Conservation (phyloP, 208 protist genomes). For the Leishmania guyanensis region DNA sequence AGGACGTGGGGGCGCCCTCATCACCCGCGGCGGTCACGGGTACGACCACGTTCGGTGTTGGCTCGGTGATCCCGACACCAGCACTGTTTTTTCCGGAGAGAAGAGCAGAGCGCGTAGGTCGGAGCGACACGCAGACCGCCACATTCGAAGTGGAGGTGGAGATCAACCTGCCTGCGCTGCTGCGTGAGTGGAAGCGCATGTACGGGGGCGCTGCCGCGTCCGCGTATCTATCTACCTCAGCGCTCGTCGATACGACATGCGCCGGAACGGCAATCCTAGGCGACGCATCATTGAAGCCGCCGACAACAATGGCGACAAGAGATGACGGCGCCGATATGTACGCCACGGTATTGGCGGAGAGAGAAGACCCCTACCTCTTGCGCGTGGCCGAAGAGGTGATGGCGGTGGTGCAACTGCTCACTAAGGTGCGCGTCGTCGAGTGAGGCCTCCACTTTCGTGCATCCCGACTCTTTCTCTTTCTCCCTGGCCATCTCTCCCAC, state of each 20-base stretch:
- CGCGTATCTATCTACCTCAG: constrained; percentile 17
- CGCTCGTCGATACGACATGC: constrained; percentile 15
- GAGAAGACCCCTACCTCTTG: constrained; percentile 49
- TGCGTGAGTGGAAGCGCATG: constrained; percentile 42
- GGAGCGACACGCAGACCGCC: not conserved
- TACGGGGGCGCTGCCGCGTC: constrained; percentile 27
- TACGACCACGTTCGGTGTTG: not conserved
- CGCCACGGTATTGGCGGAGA: constrained; percentile 15
- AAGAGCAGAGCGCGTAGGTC: not conserved
- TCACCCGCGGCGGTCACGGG: not conserved
- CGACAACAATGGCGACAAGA: not conserved
- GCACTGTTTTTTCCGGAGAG: constrained; percentile 1
- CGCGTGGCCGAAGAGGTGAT: constrained; percentile 57
- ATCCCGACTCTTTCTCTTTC: not conserved
- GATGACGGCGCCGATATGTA: constrained; percentile 11
- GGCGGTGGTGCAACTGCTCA: constrained; percentile 57
- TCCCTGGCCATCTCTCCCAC: not conserved
- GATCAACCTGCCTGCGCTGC: constrained; percentile 47
- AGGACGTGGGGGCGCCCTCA: not conserved
- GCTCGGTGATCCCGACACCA: constrained; percentile 12
- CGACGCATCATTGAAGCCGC: not conserved
- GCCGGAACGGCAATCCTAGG: not conserved
- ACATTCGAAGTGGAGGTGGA: constrained; percentile 59
- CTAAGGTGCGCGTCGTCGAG: constrained; percentile 1
- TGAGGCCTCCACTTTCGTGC: not conserved